These are phyloP conservation scores for Gossypium davidsonii DNA, from an alignment of 441 rosid species.

Conservation along the genomic window DNA sequence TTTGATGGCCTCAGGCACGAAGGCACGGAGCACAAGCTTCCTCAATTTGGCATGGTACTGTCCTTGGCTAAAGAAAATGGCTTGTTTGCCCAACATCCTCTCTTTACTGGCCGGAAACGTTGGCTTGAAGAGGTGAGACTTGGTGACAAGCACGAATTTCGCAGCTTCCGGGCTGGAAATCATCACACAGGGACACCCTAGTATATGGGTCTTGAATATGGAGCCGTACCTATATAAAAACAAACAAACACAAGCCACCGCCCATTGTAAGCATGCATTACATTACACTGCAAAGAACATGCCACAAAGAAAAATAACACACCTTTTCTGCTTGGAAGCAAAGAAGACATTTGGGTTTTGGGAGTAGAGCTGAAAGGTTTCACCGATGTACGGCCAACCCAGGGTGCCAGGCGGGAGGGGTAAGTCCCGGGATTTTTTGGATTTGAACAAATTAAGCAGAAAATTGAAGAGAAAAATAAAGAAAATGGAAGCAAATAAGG, in stretches of 20 bases:
- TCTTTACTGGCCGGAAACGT: slow-evolving; percentile 95
- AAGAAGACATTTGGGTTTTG: slow-evolving; percentile 91
- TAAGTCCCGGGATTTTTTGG: slow-evolving; percentile 20
- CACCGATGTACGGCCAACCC: slow-evolving; percentile 93
- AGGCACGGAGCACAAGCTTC: slow-evolving; percentile 87
- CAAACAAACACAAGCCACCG: neutral
- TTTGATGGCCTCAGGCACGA: slow-evolving; percentile 65
- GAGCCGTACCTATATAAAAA: slow-evolving; percentile 54
- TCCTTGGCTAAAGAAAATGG: slow-evolving; percentile 91
- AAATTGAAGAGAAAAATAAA: slow-evolving; percentile 29
- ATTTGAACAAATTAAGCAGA: slow-evolving; percentile 25
- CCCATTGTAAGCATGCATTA: neutral
- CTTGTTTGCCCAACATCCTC: slow-evolving; percentile 88
- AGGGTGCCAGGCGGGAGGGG: slow-evolving; percentile 91
- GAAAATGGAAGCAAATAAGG: slow-evolving; percentile 23
- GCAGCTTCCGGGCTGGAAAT: slow-evolving; percentile 91
- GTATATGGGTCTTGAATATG: slow-evolving; percentile 80
- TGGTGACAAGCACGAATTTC: slow-evolving; percentile 72
- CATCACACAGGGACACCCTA: slow-evolving; percentile 97
- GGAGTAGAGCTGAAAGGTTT: slow-evolving; percentile 90
- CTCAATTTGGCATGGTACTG: slow-evolving; percentile 72
- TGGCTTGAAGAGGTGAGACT: slow-evolving; percentile 83
- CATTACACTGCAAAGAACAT: neutral
- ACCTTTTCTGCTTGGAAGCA: slow-evolving; percentile 68
- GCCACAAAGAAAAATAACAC: neutral